These are phyloP conservation scores for Cercospora brassicicola DNA, from an alignment of 2,329 filamentous ascomycete species.

Conservation along the genomic window DNA sequence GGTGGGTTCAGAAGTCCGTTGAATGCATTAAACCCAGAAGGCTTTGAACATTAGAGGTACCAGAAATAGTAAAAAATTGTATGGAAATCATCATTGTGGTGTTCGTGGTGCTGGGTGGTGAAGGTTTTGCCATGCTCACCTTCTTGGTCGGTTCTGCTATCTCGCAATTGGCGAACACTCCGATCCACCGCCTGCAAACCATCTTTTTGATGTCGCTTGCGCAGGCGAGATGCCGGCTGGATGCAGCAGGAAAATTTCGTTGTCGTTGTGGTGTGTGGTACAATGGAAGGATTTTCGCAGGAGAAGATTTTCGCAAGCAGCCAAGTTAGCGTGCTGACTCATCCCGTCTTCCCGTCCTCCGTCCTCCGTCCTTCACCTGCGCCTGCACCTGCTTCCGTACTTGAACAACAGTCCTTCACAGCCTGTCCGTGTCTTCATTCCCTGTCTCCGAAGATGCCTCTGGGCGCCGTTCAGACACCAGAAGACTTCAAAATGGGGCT, in stretches of 20 bases:
- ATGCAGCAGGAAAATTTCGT: constrained; percentile 8
- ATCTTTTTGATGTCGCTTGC: neutral
- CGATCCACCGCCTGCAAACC: neutral
- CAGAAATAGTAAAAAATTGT: constrained; percentile 67
- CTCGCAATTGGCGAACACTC: neutral
- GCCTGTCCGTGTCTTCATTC: neutral
- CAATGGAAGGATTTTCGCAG: neutral
- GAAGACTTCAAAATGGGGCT: neutral
- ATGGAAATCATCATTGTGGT: constrained; percentile 24
- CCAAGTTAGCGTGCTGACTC: neutral
- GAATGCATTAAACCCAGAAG: constrained; percentile 68
- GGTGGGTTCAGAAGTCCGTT: constrained; percentile 73
- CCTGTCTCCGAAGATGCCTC: neutral
- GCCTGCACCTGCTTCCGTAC: neutral
- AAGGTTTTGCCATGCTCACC: neutral
- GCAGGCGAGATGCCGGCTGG: constrained; percentile 7
- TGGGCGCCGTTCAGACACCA: neutral
- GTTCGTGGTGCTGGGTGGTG: neutral
- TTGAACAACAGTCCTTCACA: neutral
- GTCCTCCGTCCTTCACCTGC: neutral
- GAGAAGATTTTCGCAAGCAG: neutral
- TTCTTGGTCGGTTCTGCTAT: neutral
- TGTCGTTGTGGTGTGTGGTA: neutral
- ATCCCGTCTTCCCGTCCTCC: neutral
- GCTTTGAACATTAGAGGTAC: constrained; percentile 94